Percentiles rank a stretch among this genome's conserved stretches.
Evolutionary conservation across 75 land plant species (phyloP).

Genomic region (Pinus albicaulis): DNA sequence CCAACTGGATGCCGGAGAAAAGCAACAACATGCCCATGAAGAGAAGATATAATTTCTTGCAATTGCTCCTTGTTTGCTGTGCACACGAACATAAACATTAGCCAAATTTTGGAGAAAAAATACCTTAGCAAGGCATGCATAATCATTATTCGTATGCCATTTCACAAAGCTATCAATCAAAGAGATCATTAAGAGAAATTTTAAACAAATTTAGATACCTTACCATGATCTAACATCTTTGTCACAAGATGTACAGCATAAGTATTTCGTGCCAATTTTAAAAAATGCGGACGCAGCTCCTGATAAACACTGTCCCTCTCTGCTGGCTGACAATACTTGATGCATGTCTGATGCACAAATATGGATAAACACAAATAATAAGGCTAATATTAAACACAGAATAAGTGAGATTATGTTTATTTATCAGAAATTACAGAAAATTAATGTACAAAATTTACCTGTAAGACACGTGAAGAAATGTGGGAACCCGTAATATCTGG

Average conservation of each 20-base stretch:
- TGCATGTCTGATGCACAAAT: slow-evolving; percentile 59
- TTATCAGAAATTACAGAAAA: background rate
- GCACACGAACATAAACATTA: slow-evolving; percentile 7
- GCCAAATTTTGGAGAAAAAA: background rate
- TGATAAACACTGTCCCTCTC: slow-evolving; percentile 77
- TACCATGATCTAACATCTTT: slow-evolving; percentile 94
- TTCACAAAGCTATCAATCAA: background rate
- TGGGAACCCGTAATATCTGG: slow-evolving; percentile 82
- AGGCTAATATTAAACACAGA: background rate
- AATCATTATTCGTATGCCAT: background rate
- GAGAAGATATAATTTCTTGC: slow-evolving; percentile 74
- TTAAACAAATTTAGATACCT: background rate
- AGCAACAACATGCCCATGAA: slow-evolving; percentile 92
- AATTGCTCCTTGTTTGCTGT: slow-evolving; percentile 85
- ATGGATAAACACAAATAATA: slow-evolving; percentile 4
- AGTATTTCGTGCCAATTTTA: slow-evolving; percentile 66
- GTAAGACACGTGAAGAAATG: slow-evolving; percentile 84
- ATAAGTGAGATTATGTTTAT: background rate
- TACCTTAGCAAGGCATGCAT: background rate
- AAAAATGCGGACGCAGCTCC: slow-evolving; percentile 90
- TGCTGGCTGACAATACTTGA: slow-evolving; percentile 73
- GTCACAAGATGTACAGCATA: slow-evolving; percentile 92
- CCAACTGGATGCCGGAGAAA: slow-evolving; percentile 95
- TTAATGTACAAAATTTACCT: slow-evolving; percentile 30
- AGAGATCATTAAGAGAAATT: background rate